These are phyloP conservation scores for Boletus hoseneyae DNA, from an alignment of 1,284 basidiomycete species.

Conservation along the genomic window DNA sequence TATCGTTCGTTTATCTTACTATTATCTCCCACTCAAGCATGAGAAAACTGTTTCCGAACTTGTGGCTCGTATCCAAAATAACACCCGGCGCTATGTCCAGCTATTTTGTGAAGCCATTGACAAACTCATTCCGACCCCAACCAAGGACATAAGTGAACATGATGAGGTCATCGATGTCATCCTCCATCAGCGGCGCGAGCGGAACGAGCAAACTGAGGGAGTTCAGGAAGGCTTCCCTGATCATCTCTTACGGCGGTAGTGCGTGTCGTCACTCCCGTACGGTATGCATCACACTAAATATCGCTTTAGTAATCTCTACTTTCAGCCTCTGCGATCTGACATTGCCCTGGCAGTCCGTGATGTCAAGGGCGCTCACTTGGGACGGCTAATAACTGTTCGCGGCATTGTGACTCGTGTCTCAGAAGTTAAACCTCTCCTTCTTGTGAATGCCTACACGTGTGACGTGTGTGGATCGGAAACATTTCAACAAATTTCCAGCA, in stretches of 20 bases:
- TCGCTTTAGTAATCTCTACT: slow-evolving; percentile 81
- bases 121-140: slow-evolving; percentile 80
- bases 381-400: slow-evolving; percentile 91
- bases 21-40: slow-evolving; percentile 39
- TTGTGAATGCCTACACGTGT: slow-evolving; percentile 98
- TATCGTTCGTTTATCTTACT: neutral
- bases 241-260: slow-evolving; percentile 93
- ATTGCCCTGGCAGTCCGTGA: slow-evolving; percentile 86
- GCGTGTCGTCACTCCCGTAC: slow-evolving; percentile 37
- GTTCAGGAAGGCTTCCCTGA: slow-evolving; percentile 78
- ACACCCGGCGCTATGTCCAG: slow-evolving; percentile 87
- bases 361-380: slow-evolving; percentile 83
- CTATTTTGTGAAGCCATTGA: slow-evolving; percentile 93
- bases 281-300: slow-evolving; percentile 18
- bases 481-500: slow-evolving; percentile 96
- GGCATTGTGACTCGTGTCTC: slow-evolving; percentile 98
- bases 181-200: slow-evolving; percentile 86
- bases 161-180: slow-evolving; percentile 96
- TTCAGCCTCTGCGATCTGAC: slow-evolving; percentile 77
- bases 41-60: slow-evolving; percentile 67
- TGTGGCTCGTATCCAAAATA: slow-evolving; percentile 73
- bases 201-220: slow-evolving; percentile 77
- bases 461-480: slow-evolving; percentile 98
- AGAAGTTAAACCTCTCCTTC: slow-evolving; percentile 96
- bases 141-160: slow-evolving; percentile 82